Base-by-base conservation (phyloP, 768 basidiomycete genomes). In the Pulveroboletus ravenelii region DNA sequence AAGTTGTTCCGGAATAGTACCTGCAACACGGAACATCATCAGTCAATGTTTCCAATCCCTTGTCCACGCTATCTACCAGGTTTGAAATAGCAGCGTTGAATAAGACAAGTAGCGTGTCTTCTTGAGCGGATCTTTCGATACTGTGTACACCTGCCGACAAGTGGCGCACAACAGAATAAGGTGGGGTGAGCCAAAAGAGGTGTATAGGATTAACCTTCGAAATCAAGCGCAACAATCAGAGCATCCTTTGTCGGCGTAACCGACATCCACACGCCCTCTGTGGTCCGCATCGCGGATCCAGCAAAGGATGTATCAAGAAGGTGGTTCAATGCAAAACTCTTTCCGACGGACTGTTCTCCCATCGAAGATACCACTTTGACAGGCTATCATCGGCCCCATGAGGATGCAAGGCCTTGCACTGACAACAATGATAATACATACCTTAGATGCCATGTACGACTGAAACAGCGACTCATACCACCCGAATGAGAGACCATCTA, bases 71-170 rank as follows among this genome's bases (percentile, higher is more conserved):
- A 2, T 29, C 15, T 53, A 82, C 82, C 41, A 83, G 56, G 55
- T 84, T 84, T 1, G 82, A 84, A n/a, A 84, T 75, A 2, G 82
- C 83, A 1, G 80, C 78, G 50, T 84, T 84, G 61, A 84, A 84
- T 5, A 84, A 66, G 10, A 84, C 82, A 0, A 84, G 72, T 8
- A 84, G 70, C 0, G 78, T 80, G 39, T 84, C 83, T 62, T 84
- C 83, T 60, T 84, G 80, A 6, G 78, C 69, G 2, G 81, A 81
- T 3, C 81, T 71, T 52, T 84, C 82, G 47, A 84, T 80, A 39
- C 78, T 81, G 58, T 82, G 80, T 0, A 84, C 80, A 39, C 80
- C 82, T 82, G 53, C n/a, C 5, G 32, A 45, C n/a, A n/a, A n/a
- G n/a, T n/a, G n/a, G n/a, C n/a, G n/a, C n/a, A n/a, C n/a, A n/a